Base-by-base conservation (phyloP, 2,329 filamentous ascomycete species). In the Aspergillus melleus region DNA sequence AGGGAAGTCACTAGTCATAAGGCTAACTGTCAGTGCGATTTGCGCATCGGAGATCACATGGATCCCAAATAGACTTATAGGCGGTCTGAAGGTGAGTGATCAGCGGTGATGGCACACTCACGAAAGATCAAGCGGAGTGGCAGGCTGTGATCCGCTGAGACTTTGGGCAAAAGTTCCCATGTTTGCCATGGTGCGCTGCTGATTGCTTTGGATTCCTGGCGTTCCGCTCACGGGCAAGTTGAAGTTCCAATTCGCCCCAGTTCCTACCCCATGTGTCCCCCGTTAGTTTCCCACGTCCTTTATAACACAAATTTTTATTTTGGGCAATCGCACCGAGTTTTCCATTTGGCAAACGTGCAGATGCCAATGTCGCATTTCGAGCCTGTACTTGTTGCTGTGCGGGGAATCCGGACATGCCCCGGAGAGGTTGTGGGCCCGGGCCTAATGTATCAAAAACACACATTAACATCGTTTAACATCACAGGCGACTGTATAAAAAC, bases 161-260 rank as follows among this genome's bases (percentile, higher is more conserved):
- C 81, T 84, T 73, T 85, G 83, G 63, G 83, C 83, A 71, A 85
- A 86, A 66, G 80, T 84, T 50, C 80, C 80, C 70, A 83, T 77
- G 26, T 77, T 77, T 54, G 77, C 79, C 68, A 83, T 80, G 65
- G 76, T 77, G 70, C 83, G 79, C 70, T 83, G 74, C 71, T 83
- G 83, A 62, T 76, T 77, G 61, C 73, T 79, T 59, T 81, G 78
- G 61, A 85, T 73, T 56, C 80, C 80, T 61, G 82, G 80, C 56
- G 81, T 79, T 63, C 80, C 82, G 54, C 81, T 81, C 70, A 83
- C 80, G 49, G 83, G 82, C 57, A 82, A 74, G 52, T 82, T 82
- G 70, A 86, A 86, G 52, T 81, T 83, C 84, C 84, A 86, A 70
- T 82, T 82, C 62, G 82, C 79, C 68, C 80, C 81, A 67, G 78